phyloP scores from a whole-genome alignment of 495 filamentous ascomycete genomes.

The Elaphomyces granulatus region DNA sequence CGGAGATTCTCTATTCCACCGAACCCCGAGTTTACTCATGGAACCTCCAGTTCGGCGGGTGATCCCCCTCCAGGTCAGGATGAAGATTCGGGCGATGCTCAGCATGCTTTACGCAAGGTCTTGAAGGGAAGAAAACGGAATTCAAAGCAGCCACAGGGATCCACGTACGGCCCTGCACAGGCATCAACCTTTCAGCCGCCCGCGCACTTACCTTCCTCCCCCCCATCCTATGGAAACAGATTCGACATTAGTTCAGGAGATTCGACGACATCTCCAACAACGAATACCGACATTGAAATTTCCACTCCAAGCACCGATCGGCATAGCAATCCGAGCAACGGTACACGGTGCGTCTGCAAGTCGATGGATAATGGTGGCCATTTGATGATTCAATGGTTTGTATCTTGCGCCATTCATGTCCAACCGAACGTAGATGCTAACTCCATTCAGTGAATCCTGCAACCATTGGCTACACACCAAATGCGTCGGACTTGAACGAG shows the following conservation, averaged over 20 bases:
- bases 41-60: constrained; percentile 30
- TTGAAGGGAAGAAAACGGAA: constrained; percentile 47
- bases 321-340: constrained; percentile 38
- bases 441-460: constrained; percentile 56
- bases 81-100: constrained; percentile 38
- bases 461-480: constrained; percentile 70
- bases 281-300: constrained; percentile 49
- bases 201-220: constrained; percentile 30
- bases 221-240: constrained; percentile 28
- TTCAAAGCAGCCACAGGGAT: constrained; percentile 21
- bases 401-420: constrained; percentile 3
- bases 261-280: constrained; percentile 47
- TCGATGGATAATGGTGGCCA: constrained; percentile 48
- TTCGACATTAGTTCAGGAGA: constrained; percentile 26
- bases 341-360: constrained; percentile 62
- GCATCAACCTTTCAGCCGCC: constrained; percentile 22
- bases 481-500: constrained; percentile 56
- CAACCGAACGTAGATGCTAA: constrained; percentile 6
- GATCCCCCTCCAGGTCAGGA: constrained; percentile 39
- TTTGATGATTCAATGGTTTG: constrained; percentile 76
- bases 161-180: constrained; percentile 17
- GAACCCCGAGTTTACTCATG: constrained; percentile 23
- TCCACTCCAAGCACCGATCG: constrained; percentile 51
- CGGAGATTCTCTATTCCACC: constrained; percentile 23
- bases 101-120: constrained; percentile 58